Percentiles rank a stretch among this genome's conserved stretches.
These are phyloP conservation scores for Radiomyces spectabilis DNA, from an alignment of 192 early-diverging fungal genomes.

Conservation along the genomic window DNA sequence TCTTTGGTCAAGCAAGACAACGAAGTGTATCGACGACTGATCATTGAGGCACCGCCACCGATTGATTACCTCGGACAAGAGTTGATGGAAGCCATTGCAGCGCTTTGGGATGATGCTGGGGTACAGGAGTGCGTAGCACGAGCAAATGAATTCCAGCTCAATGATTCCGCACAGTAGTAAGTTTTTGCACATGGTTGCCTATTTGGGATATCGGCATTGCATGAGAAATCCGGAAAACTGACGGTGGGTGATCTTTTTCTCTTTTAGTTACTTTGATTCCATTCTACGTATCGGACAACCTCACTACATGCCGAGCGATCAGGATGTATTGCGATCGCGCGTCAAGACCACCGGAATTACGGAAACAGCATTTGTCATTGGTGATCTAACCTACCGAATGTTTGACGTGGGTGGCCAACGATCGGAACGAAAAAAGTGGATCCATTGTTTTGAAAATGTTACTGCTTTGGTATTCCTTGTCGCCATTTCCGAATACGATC, in stretches of 20 bases:
- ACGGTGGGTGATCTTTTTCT: too few relatives aligned
- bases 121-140: constrained; percentile 77
- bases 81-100: constrained; percentile 69
- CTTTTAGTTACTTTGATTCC: constrained; percentile 78
- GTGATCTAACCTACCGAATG: constrained; percentile 87
- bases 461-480: constrained; percentile 92
- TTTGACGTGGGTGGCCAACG: constrained; percentile 96
- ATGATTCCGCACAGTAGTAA: constrained; percentile 93
- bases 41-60: constrained; percentile 76
- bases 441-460: constrained; percentile 96
- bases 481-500: constrained; percentile 91
- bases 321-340: constrained; percentile 91
- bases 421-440: constrained; percentile 97
- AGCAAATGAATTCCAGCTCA: constrained; percentile 89
- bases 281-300: constrained; percentile 77
- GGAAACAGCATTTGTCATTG: constrained; percentile 85
- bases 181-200: too few relatives aligned
- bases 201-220: too few relatives aligned
- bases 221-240: too few relatives aligned
- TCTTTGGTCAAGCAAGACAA: constrained; percentile 60
- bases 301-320: constrained; percentile 82
- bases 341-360: constrained; percentile 94
- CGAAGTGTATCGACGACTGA: constrained; percentile 60
- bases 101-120: constrained; percentile 79
- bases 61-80: constrained; percentile 82